Evolutionary conservation across 441 rosid genomes (phyloP).

Genomic region (Flueggea neowawraea): DNA sequence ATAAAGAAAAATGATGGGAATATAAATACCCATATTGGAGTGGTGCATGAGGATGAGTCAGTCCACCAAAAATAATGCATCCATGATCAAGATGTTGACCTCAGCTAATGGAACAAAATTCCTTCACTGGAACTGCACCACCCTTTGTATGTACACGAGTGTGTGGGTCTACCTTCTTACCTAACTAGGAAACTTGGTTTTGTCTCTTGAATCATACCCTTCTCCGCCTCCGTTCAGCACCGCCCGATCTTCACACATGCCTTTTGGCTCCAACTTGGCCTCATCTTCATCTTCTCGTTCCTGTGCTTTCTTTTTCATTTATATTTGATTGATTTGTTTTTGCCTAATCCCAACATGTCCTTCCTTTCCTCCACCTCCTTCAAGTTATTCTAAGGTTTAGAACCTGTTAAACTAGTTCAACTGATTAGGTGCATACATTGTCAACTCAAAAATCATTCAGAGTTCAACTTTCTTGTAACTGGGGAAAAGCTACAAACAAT

Average conservation of each 20-base stretch:
- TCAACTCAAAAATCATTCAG: no score
- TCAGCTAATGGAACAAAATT: slow-evolving; percentile 27
- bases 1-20: background rate
- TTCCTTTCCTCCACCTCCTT: no score
- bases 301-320: background rate
- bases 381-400: background rate
- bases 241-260: background rate
- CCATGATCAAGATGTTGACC: slow-evolving; percentile 64
- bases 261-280: background rate
- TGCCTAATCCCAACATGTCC: no score
- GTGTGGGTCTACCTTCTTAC: slow-evolving; percentile 39
- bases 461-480: no score
- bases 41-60: slow-evolving; percentile 21
- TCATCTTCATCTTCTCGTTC: background rate
- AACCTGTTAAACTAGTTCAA: background rate
- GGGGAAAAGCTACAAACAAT: no score
- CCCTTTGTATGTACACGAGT: slow-evolving; percentile 40
- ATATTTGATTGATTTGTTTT: no score
- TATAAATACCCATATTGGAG: background rate
- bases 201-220: background rate
- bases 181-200: slow-evolving; percentile 12
- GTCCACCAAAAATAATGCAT: slow-evolving; percentile 45
- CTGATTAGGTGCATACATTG: background rate
- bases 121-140: slow-evolving; percentile 27
- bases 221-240: no score